These are phyloP conservation scores for Mortierella polycephala DNA, from an alignment of 371 early-diverging fungal genomes.

Conservation along the genomic window DNA sequence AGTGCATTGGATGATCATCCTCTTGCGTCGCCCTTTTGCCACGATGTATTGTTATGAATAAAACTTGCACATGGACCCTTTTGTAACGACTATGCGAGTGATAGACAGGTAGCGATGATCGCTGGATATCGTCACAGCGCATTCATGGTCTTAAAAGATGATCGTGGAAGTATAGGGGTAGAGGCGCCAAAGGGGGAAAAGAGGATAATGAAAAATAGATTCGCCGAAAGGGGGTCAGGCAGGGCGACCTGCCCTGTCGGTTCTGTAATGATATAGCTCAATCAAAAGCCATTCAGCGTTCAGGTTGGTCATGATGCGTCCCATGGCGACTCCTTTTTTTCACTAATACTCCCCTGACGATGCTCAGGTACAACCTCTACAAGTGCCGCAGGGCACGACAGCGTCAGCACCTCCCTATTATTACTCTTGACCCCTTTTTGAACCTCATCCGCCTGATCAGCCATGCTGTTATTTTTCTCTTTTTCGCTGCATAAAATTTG, in stretches of 20 bases:
- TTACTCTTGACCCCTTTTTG: not conserved
- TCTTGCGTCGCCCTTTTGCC: too few species aligned
- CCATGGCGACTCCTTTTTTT: conserved; percentile 20
- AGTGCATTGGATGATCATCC: too few species aligned
- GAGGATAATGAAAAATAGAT: not conserved
- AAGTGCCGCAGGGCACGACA: not conserved
- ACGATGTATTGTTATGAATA: too few species aligned
- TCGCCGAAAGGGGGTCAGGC: not conserved
- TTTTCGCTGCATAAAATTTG: too few species aligned
- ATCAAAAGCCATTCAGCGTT: conserved; percentile 13
- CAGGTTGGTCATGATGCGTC: conserved; percentile 29
- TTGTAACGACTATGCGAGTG: too few species aligned
- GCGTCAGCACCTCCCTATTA: not conserved
- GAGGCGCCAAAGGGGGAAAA: not conserved
- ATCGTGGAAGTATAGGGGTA: not conserved
- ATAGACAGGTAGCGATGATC: conserved; percentile 2
- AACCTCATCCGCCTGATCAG: conserved; percentile 4
- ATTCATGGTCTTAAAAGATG: not conserved
- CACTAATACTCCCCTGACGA: not conserved
- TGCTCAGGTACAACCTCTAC: not conserved
- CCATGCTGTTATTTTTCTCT: not conserved
- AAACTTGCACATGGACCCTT: too few species aligned
- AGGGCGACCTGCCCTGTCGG: not conserved
- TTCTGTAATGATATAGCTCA: not conserved
- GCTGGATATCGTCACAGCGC: conserved; percentile 22